phyloP scores from a whole-genome alignment of 306 rosid genomes.

The Hippophae tibetana region DNA sequence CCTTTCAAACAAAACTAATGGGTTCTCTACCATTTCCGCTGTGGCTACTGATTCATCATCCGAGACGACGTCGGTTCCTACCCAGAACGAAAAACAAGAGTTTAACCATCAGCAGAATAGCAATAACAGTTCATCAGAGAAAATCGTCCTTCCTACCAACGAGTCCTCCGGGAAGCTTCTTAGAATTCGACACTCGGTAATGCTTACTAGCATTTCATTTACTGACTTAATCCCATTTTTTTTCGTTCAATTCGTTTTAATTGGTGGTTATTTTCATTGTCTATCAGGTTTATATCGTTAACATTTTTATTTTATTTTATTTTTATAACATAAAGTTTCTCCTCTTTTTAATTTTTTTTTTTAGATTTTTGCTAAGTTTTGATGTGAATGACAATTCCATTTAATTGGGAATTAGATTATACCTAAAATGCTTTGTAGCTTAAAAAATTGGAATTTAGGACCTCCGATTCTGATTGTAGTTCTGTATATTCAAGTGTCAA shows the following conservation, averaged over 20 bases:
- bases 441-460: too few relatives aligned
- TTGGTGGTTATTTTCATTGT: not conserved
- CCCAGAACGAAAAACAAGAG: constrained; percentile 17
- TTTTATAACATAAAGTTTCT: not conserved
- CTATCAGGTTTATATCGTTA: not conserved
- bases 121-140: constrained; percentile 15
- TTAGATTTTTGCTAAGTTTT: not conserved
- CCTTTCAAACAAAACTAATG: constrained; percentile 16
- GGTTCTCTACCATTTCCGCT: constrained; percentile 31
- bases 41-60: constrained; percentile 45
- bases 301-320: too few relatives aligned
- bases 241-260: not conserved
- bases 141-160: constrained; percentile 70
- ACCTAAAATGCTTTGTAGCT: not conserved
- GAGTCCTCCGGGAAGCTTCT: constrained; percentile 71
- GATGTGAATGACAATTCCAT: not conserved
- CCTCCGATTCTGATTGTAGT: too few relatives aligned
- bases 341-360: not conserved
- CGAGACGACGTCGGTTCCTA: constrained; percentile 19
- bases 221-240: not conserved
- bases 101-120: constrained; percentile 14
- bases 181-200: constrained; percentile 89
- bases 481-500: too few relatives aligned
- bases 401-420: not conserved
- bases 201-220: not conserved